These are phyloP conservation scores for Vinca major DNA, from an alignment of 305 asterid species.

Conservation along the genomic window DNA sequence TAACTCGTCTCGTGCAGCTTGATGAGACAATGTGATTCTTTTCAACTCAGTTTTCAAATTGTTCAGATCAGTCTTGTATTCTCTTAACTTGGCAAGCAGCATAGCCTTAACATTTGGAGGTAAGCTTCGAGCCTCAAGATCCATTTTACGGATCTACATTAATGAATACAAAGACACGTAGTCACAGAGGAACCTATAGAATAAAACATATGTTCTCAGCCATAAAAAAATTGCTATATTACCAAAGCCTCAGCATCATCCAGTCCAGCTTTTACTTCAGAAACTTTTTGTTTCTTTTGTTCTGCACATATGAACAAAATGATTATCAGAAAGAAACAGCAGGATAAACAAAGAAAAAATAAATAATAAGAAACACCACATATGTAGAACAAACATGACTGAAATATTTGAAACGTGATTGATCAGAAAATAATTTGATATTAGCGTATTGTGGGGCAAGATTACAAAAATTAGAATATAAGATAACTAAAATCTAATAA, in stretches of 20 bases:
- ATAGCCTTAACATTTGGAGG: slow-evolving; percentile 43
- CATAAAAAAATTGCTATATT: slow-evolving; percentile 8
- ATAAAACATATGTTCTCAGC: not conserved
- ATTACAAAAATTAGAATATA: not conserved
- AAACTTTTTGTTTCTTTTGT: slow-evolving; percentile 51
- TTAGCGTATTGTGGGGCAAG: not conserved
- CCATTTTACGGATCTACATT: slow-evolving; percentile 56
- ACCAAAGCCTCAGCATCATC: slow-evolving; percentile 76
- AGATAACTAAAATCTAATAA: not conserved
- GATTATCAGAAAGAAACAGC: too few relatives aligned
- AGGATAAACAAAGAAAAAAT: too few relatives aligned
- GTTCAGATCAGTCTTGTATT: slow-evolving; percentile 56
- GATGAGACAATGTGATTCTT: slow-evolving; percentile 47
- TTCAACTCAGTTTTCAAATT: slow-evolving; percentile 56
- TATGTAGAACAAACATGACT: not conserved
- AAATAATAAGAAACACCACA: too few relatives aligned
- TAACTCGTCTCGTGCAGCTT: slow-evolving; percentile 47
- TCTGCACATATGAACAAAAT: slow-evolving; percentile 28
- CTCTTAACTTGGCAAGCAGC: slow-evolving; percentile 60
- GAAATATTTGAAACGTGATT: not conserved
- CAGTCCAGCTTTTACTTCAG: slow-evolving; percentile 41
- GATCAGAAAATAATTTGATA: not conserved
- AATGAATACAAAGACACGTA: not conserved
- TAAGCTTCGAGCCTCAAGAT: slow-evolving; percentile 65
- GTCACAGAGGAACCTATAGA: not conserved